Evolutionary conservation across 2,329 filamentous ascomycete genomes (phyloP).

Genomic region (Monosporascus sp.): DNA sequence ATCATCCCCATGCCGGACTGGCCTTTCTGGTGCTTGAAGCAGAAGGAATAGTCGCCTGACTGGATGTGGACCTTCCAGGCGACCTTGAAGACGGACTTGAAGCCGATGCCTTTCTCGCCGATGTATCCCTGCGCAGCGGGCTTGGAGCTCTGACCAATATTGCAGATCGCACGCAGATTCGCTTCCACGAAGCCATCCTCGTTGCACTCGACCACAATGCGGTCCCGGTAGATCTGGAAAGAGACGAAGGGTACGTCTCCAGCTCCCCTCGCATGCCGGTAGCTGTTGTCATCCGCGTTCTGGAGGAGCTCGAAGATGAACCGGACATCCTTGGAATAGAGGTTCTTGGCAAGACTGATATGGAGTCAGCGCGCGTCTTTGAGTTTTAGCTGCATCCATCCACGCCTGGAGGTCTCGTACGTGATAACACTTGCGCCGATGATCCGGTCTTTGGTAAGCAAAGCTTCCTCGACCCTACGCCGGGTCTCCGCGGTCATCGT

Average conservation of each 20-base stretch:
- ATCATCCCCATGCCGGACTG: conserved; percentile 48
- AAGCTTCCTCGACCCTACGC: conserved; percentile 9
- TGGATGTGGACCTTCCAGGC: conserved; percentile 39
- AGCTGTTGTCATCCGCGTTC: conserved; percentile 49
- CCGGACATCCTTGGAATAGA: conserved; percentile 37
- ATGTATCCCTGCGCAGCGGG: conserved; percentile 35
- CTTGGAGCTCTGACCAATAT: conserved; percentile 41
- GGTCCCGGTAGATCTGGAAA: conserved; percentile 31
- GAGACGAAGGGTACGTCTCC: conserved; percentile 24
- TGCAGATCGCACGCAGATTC: conserved; percentile 42
- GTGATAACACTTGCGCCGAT: conserved; percentile 18
- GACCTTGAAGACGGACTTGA: conserved; percentile 46
- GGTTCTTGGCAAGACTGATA: conserved; percentile 35
- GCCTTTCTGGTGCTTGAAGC: conserved; percentile 32
- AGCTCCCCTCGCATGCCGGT: conserved; percentile 15
- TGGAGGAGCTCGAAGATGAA: conserved; percentile 51
- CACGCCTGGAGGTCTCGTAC: conserved; percentile 4
- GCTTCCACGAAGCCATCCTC: conserved; percentile 39
- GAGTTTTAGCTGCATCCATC: not conserved
- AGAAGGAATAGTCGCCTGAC: conserved; percentile 40
- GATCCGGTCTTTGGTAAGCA: conserved; percentile 10
- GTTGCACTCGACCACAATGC: conserved; percentile 44
- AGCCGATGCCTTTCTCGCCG: conserved; percentile 47
- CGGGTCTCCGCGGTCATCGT: conserved; percentile 6
- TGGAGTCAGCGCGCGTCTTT: not conserved